Percentiles rank a stretch among this genome's conserved stretches.
Evolutionary conservation across 495 filamentous ascomycete species (phyloP).

Genomic region (Penicillium maclennaniae): DNA sequence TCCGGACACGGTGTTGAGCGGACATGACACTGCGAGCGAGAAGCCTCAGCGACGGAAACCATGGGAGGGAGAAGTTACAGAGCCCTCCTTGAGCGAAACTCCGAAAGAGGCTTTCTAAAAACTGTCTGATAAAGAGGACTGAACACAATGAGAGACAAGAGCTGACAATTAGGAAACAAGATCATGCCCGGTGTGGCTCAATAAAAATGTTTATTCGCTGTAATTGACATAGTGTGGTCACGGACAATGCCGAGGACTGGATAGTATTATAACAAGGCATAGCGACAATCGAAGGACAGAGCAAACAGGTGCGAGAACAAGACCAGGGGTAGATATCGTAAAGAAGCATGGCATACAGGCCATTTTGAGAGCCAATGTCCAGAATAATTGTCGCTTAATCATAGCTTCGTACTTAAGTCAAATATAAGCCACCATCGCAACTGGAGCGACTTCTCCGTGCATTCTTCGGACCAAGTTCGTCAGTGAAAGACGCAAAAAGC

Average conservation of each 20-base stretch:
- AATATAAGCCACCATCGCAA: constrained; percentile 20
- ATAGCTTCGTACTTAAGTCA: constrained; percentile 18
- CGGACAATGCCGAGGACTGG: not conserved
- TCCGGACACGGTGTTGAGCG: constrained; percentile 72
- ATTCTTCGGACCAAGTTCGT: constrained; percentile 6
- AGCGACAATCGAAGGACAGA: constrained; percentile 6
- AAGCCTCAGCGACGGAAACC: constrained; percentile 64
- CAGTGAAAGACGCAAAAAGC: constrained; percentile 6
- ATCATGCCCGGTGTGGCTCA: not conserved
- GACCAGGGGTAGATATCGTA: constrained; percentile 4
- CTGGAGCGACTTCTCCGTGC: constrained; percentile 13
- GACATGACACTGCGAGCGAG: constrained; percentile 52
- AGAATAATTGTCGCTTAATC: constrained; percentile 19
- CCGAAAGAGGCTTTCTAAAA: constrained; percentile 3
- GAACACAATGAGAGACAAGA: not conserved
- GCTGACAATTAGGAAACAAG: not conserved
- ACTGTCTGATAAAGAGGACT: not conserved
- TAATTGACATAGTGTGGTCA: constrained; percentile 2
- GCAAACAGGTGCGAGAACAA: constrained; percentile 8
- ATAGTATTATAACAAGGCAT: constrained; percentile 1
- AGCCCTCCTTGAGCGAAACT: constrained; percentile 4
- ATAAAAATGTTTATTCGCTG: constrained; percentile 5
- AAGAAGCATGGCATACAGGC: constrained; percentile 6
- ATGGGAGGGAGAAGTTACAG: constrained; percentile 61
- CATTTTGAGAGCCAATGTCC: constrained; percentile 19